Evolutionary conservation across 2,329 filamentous ascomycete genomes (phyloP).

Genomic region (Pseudogymnoascus sp.): DNA sequence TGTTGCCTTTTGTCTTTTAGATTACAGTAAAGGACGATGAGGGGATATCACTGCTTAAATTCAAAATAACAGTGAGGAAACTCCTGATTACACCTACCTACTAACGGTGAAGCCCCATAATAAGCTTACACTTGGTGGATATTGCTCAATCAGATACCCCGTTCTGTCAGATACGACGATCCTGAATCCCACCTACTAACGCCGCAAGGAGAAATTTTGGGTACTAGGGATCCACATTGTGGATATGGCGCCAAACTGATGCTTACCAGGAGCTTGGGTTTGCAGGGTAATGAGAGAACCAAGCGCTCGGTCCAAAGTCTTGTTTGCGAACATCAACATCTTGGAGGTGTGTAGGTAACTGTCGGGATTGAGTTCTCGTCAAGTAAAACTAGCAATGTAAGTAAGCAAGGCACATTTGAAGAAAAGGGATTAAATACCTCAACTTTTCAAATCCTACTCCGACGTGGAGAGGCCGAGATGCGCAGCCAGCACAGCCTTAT

Average conservation of each 20-base stretch:
- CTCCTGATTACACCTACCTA: background rate
- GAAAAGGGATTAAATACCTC: background rate
- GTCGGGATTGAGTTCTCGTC: background rate
- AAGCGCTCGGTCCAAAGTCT: background rate
- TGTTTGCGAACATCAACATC: background rate
- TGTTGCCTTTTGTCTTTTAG: background rate
- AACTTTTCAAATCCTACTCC: background rate
- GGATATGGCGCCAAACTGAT: background rate
- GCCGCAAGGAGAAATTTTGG: background rate
- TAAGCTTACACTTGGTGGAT: background rate
- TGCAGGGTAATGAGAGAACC: background rate
- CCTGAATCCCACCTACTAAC: background rate
- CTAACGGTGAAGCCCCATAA: background rate
- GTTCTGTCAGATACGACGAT: background rate
- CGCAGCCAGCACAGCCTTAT: background rate
- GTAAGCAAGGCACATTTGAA: background rate
- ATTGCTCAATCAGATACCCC: background rate
- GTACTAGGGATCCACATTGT: background rate
- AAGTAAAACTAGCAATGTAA: background rate
- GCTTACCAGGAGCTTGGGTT: background rate
- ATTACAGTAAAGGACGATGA: background rate
- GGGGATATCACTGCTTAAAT: background rate
- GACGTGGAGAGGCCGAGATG: background rate
- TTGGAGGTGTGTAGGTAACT: background rate
- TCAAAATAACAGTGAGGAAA: background rate